A percentile compares a stretch with the other conserved stretches of the same genome.
Evolutionary conservation across 2,329 filamentous ascomycete genomes (phyloP).

Genomic region (Dryadomyces quercivorus): DNA sequence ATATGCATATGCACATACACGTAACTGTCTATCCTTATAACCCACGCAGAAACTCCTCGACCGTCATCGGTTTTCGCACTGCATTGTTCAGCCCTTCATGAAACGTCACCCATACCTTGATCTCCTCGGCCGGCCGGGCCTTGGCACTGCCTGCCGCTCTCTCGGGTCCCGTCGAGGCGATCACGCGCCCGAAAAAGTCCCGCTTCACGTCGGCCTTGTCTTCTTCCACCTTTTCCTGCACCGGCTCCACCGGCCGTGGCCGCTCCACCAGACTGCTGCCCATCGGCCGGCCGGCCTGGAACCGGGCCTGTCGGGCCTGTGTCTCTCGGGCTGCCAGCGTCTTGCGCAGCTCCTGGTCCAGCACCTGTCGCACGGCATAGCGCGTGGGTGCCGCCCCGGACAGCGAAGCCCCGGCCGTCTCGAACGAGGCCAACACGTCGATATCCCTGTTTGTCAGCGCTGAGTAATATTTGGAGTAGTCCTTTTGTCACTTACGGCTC

Average conservation of each 20-base stretch:
- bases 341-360: constrained; percentile 80
- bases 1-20: too few species aligned
- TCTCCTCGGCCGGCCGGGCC: constrained; percentile 4
- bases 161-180: constrained; percentile 26
- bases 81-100: constrained; percentile 89
- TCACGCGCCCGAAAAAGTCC: constrained; percentile 75
- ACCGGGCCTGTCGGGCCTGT: constrained; percentile 52
- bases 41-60: constrained; percentile 64
- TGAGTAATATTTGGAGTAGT: neutral
- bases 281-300: constrained; percentile 36
- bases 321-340: constrained; percentile 56
- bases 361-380: constrained; percentile 86
- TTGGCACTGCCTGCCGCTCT: neutral
- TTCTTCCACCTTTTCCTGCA: constrained; percentile 6
- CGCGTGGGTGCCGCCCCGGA: constrained; percentile 59
- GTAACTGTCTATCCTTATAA: constrained; percentile 27
- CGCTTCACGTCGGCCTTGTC: constrained; percentile 39
- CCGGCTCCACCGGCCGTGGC: too few species aligned
- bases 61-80: constrained; percentile 73
- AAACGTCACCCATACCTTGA: constrained; percentile 68
- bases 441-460: constrained; percentile 38
- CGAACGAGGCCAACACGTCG: constrained; percentile 67
- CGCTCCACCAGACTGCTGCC: constrained; percentile 9
- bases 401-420: constrained; percentile 46
- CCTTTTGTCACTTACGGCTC: constrained; percentile 59